Evolutionary conservation across 2,329 filamentous ascomycete species (phyloP), one percentile per base, ranked within the genome.

Genomic region (Chlorencoelia australis): DNA sequence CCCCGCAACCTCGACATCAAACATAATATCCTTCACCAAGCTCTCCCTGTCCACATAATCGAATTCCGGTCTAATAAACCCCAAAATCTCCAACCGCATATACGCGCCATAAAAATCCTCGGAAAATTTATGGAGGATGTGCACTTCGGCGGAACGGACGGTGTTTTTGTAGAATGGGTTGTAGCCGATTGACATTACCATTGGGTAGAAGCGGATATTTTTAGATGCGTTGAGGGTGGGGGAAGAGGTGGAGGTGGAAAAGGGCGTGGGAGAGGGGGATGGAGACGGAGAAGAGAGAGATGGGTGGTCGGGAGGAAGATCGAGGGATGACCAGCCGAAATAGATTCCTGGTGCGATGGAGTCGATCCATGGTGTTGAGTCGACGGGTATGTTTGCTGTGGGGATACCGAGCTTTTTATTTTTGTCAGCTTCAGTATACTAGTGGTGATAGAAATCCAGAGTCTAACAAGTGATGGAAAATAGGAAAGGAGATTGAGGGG

Each of bases 161-260:
- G 72, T 79, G 68, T 98, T 96, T 59, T 88, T 87, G 71, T 94
- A 98, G 64, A 88, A 96, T 0, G 91, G 91, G 62, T 96, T 98
- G 72, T 88, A 96, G 29, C 91, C 91, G 48, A 95, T 89, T 43
- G 78, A 85, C 79, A 95, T 83, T 47, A 94, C 87, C 72, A 93
- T 91, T 1, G 85, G 85, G 60, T 80, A 85, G 39, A 91, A 66
- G 29, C 56, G 53, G 51, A 51, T 61, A 27, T 44, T 37, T 22
- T 43, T 39, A 7, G 37, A 37, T 4, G 15, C 11, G 30, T 19
- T 25, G n/a, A 29, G 17, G 8, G 34, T 31, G 11, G 47, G 41
- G 40, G 28, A 49, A 38, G 16, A 54, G 46, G 29, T 2, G 45
- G 36, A 10, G 41, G 22, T 14, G 36, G 25, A 27, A 39, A 34